phyloP scores from a whole-genome alignment of 352 stramenopile genomes.

The Phytophthora syringae region DNA sequence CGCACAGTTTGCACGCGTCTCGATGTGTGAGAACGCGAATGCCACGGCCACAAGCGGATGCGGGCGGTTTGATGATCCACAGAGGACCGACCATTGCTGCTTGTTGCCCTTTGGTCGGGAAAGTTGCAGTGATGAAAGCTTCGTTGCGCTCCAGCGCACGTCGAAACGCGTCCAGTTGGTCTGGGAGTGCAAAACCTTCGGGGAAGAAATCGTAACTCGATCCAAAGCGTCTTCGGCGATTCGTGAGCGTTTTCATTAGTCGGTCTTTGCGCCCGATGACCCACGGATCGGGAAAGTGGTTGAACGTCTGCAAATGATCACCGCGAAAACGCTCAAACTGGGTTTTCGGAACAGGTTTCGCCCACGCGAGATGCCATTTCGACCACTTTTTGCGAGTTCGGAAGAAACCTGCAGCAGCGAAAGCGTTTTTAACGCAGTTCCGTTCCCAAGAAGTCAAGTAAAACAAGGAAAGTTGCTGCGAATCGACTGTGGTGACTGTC shows the following conservation, averaged over 20 bases:
- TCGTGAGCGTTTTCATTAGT: slow-evolving; percentile 77
- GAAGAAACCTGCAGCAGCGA: slow-evolving; percentile 73
- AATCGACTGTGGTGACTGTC: slow-evolving; percentile 47
- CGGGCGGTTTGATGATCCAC: slow-evolving; percentile 91
- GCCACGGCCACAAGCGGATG: slow-evolving; percentile 85
- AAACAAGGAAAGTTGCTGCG: slow-evolving; percentile 48
- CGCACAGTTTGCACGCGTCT: slow-evolving; percentile 32
- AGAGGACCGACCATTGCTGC: slow-evolving; percentile 26
- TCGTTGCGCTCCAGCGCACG: slow-evolving; percentile 55
- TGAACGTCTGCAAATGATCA: slow-evolving; percentile 78
- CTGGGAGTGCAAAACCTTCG: slow-evolving; percentile 84
- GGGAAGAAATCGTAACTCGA: slow-evolving; percentile 82
- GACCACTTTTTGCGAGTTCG: slow-evolving; percentile 69
- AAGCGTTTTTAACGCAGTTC: slow-evolving; percentile 94
- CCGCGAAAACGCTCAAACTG: slow-evolving; percentile 59
- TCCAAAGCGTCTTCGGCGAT: slow-evolving; percentile 64
- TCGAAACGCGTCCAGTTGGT: slow-evolving; percentile 70
- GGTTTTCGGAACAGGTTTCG: slow-evolving; percentile 71
- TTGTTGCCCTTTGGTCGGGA: slow-evolving; percentile 14
- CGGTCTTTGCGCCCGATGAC: slow-evolving; percentile 91
- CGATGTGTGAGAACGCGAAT: slow-evolving; percentile 78
- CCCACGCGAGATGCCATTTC: slow-evolving; percentile 68
- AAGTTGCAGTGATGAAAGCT: slow-evolving; percentile 25
- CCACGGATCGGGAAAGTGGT: slow-evolving; percentile 92
- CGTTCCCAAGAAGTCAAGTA: slow-evolving; percentile 92